Base-by-base conservation (phyloP, 805 yeast genomes). In the Spathaspora sp. region DNA sequence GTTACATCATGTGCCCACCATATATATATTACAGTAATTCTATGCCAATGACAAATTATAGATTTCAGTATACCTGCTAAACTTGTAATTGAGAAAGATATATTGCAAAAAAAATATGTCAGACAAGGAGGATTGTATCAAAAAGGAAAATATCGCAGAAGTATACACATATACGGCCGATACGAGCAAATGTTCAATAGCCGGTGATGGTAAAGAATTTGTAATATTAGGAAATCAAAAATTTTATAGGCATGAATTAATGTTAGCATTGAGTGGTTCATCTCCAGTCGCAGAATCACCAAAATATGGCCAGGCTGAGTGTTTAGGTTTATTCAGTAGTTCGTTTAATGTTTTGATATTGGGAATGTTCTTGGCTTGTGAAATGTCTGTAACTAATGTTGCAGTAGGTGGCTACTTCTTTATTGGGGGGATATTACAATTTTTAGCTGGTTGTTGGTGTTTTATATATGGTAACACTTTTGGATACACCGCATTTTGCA, bases 201-300 rank as follows among this genome's bases (percentile, higher is more conserved):
- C 59, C 17, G 72, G 78, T 12, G 75, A 70, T 31, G 79, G 75
- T 49, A 68, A 68, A 17, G 74, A 76, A 42, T 65, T 67, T 54
- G 67, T 79, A 40, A 69, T 69, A 49, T 68, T 79, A 44, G 78
- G 75, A 49, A 69, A 72, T 48, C 60, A 65, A 29, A 66, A 70
- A 23, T 78, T 80, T 65, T 71, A 73, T 52, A 75, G 80, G 49
- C 73, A 73, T 29, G 91, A 85, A 51, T 77, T 86, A 55, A 63
- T 81, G 55, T 71, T 70, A 28, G 89, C 88, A 2, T 83, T 84
- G 59, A 87, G 86, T 14, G 72, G 72, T 57, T 57, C 52, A 42
- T 77, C 92, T 12, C 17, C 35, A 26, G 26, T 17, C 5, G n/a
- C 19, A n/a, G 19, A 16, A 44, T 12, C 39, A 5, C 3, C 47